phyloP scores from a whole-genome alignment of 441 rosid species.

The Populus hybrid region DNA sequence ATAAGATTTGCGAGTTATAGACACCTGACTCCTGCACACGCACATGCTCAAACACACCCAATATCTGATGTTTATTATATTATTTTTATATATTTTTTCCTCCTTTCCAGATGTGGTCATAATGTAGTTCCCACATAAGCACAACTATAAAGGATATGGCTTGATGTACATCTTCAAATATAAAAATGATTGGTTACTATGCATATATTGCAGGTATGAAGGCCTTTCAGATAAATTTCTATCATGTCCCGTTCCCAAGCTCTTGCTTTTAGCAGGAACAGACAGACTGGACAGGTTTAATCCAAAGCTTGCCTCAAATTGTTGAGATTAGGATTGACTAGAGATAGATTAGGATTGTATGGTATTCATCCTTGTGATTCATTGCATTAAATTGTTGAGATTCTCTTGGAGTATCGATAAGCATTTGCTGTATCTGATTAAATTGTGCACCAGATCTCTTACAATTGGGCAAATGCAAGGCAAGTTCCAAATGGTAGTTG shows the following conservation, averaged over 20 bases:
- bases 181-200: slow-evolving; percentile 2
- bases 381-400: too few species aligned
- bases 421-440: background rate
- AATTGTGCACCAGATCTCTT: slow-evolving; percentile 54
- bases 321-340: background rate
- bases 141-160: background rate
- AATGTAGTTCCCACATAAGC: background rate
- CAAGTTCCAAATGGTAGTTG: slow-evolving; percentile 96
- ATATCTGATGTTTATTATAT: background rate
- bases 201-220: slow-evolving; percentile 69
- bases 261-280: slow-evolving; percentile 85
- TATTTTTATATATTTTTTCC: background rate
- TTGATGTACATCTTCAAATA: slow-evolving; percentile 12
- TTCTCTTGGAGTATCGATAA: background rate
- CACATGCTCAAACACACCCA: background rate
- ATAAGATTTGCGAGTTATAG: background rate
- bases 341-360: background rate
- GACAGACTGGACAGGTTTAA: slow-evolving; percentile 84
- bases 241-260: slow-evolving; percentile 80
- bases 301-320: background rate
- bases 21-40: background rate
- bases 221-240: slow-evolving; percentile 91
- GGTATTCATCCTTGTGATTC: background rate
- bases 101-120: background rate
- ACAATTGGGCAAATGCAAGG: slow-evolving; percentile 99